Percentiles rank a stretch among this genome's conserved stretches.
phyloP scores from a whole-genome alignment of 1,139 yeast genomes.

The Debaryomyces psychrophilus region DNA sequence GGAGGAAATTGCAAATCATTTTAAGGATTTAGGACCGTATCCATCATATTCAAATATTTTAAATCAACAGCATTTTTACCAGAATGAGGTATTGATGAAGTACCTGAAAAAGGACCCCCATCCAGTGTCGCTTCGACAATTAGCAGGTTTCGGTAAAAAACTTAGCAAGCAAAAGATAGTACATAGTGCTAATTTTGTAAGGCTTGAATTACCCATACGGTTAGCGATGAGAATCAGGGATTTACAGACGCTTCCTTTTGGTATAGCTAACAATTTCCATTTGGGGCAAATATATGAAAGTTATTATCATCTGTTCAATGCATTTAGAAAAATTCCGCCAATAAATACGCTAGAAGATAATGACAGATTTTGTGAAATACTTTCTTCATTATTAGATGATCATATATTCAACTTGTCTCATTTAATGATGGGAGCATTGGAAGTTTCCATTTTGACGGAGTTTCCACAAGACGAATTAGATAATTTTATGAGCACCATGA shows the following conservation, averaged over 20 bases:
- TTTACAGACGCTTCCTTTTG: slow-evolving; percentile 80
- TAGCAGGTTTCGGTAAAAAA: slow-evolving; percentile 86
- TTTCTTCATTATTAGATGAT: slow-evolving; percentile 68
- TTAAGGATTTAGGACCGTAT: slow-evolving; percentile 46
- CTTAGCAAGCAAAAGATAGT: slow-evolving; percentile 79
- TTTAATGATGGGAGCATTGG: slow-evolving; percentile 90
- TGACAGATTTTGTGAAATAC: slow-evolving; percentile 64
- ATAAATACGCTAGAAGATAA: slow-evolving; percentile 75
- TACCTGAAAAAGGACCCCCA: slow-evolving; percentile 73
- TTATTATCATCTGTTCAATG: slow-evolving; percentile 84
- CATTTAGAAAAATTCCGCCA: slow-evolving; percentile 71
- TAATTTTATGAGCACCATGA: slow-evolving; percentile 69
- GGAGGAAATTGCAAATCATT: slow-evolving; percentile 44
- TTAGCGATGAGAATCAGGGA: slow-evolving; percentile 79
- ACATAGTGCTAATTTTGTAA: slow-evolving; percentile 82
- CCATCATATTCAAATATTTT: slow-evolving; percentile 49
- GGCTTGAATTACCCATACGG: slow-evolving; percentile 81
- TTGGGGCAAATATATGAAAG: slow-evolving; percentile 86
- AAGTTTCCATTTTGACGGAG: slow-evolving; percentile 66
- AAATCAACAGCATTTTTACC: slow-evolving; percentile 80
- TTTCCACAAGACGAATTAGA: slow-evolving; percentile 70
- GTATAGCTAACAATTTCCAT: slow-evolving; percentile 82
- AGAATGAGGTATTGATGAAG: slow-evolving; percentile 70
- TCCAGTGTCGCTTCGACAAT: slow-evolving; percentile 83
- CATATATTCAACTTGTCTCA: slow-evolving; percentile 84